Conservation (phyloP, 805 yeast species). For the Barnettozyma vustinii region DNA sequence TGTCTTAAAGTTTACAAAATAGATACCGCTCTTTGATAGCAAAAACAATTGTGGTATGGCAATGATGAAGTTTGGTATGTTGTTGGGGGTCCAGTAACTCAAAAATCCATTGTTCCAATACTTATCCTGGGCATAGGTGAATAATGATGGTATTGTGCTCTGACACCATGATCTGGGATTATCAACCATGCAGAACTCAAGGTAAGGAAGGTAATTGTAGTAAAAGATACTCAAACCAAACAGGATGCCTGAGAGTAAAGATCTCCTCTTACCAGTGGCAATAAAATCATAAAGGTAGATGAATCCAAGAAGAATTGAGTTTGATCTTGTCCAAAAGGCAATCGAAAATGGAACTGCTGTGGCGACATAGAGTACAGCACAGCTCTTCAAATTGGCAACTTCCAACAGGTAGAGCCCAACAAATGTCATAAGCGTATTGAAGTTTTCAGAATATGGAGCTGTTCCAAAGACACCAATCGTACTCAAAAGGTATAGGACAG, state of each 20-base stretch:
- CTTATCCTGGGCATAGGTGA: slow-evolving; percentile 63
- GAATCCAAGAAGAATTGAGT: slow-evolving; percentile 68
- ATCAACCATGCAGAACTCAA: slow-evolving; percentile 52
- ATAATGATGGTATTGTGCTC: slow-evolving; percentile 49
- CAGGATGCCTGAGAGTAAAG: slow-evolving; percentile 52
- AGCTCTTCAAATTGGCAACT: slow-evolving; percentile 1
- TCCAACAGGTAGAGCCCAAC: slow-evolving; percentile 46
- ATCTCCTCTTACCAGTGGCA: slow-evolving; percentile 20
- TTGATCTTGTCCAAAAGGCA: slow-evolving; percentile 66
- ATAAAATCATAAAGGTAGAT: slow-evolving; percentile 51
- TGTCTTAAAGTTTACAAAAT: slow-evolving; percentile 31
- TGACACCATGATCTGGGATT: slow-evolving; percentile 66
- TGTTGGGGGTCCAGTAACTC: slow-evolving; percentile 74
- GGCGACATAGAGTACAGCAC: slow-evolving; percentile 4
- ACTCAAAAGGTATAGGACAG: slow-evolving; percentile 50
- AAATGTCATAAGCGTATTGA: slow-evolving; percentile 57
- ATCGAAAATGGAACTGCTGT: slow-evolving; percentile 39
- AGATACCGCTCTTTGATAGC: slow-evolving; percentile 33
- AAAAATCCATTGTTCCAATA: slow-evolving; percentile 88
- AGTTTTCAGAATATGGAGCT: slow-evolving; percentile 71
- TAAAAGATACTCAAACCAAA: slow-evolving; percentile 42
- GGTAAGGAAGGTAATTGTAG: slow-evolving; percentile 50
- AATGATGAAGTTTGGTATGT: slow-evolving; percentile 76
- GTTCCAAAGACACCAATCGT: slow-evolving; percentile 80
- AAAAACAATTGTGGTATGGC: slow-evolving; percentile 62